Evolutionary conservation across 306 rosid species (phyloP), one percentile per base, ranked within the genome.

Genomic region (Prinsepia uniflora): DNA sequence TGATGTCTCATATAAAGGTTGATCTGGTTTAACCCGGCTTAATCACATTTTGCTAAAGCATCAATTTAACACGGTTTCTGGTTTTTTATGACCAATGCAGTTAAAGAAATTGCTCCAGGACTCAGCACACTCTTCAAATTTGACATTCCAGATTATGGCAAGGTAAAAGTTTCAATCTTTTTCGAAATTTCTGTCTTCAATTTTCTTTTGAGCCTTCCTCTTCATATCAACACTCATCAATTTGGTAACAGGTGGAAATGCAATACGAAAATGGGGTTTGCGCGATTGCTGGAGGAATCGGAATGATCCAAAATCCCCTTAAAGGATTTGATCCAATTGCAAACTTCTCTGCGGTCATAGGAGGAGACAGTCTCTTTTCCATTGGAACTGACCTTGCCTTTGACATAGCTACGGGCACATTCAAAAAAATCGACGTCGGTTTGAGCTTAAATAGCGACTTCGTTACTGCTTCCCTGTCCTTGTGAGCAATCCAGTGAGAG

Each of bases 241-340:
- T 74, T 50, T 68, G 50, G 67, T 76, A 61, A 74, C 80, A 89
- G 96, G 80, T 84, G 75, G 90, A 85, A 66, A 55, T 87, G 72
- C 92, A 85, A 65, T 78, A 80, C 78, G 20, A 80, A 83, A 71
- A 63, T 60, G 75, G 71, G 68, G 81, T 72, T 76, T 67, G 65
- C 12, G 90, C 87, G 60, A 44, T 87, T 45, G 77, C 86, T 20
- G 96, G 92, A 71, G 83, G 92, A 77, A 64, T 87, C 62, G 89
- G 89, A 75, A 30, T 87, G 44, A 61, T 49, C 76, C 82, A 78
- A 76, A 74, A 80, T 69, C n/a, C 73, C 1, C 58, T 50, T 14
- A 63, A 72, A 24, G 80, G 76, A 72, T 80, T 42, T 78, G 81
- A 78, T 7, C 92, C 90, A 36, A 70, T 71, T 48, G 45, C 81